Conservation (phyloP, 495 filamentous ascomycete genomes). For the Xylaria sp. region DNA sequence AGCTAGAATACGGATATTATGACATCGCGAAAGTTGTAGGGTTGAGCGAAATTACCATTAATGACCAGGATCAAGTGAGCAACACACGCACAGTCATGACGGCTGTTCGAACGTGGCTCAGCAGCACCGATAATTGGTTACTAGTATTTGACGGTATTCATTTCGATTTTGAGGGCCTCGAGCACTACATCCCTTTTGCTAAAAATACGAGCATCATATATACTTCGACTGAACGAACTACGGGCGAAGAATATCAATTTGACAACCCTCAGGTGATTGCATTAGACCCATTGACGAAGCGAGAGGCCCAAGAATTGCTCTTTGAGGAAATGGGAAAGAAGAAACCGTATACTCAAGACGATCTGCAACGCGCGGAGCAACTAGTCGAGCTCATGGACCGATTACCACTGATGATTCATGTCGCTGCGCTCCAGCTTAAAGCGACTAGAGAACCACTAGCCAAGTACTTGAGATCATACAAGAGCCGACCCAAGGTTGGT, state of each 20-base stretch:
- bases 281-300: slow-evolving; percentile 61
- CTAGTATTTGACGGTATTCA: slow-evolving; percentile 78
- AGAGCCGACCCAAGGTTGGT: slow-evolving; percentile 70
- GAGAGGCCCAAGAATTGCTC: slow-evolving; percentile 56
- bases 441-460: slow-evolving; percentile 73
- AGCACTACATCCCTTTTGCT: slow-evolving; percentile 73
- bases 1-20: slow-evolving; percentile 73
- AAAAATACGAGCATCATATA: slow-evolving; percentile 76
- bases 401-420: slow-evolving; percentile 79
- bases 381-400: slow-evolving; percentile 73
- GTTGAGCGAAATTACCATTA: slow-evolving; percentile 51
- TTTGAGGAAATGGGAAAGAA: slow-evolving; percentile 60
- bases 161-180: slow-evolving; percentile 68
- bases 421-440: slow-evolving; percentile 76
- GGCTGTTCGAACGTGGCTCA: slow-evolving; percentile 73
- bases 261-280: slow-evolving; percentile 77
- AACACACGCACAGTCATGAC: slow-evolving; percentile 63
- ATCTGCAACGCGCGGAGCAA: slow-evolving; percentile 66
- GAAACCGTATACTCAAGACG: slow-evolving; percentile 64
- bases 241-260: slow-evolving; percentile 71
- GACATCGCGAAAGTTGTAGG: slow-evolving; percentile 73
- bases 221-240: slow-evolving; percentile 72
- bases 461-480: slow-evolving; percentile 72
- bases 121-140: slow-evolving; percentile 73
- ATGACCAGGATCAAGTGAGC: slow-evolving; percentile 46